phyloP scores from a whole-genome alignment of 2,329 filamentous ascomycete genomes.

The Hortaea sp. region DNA sequence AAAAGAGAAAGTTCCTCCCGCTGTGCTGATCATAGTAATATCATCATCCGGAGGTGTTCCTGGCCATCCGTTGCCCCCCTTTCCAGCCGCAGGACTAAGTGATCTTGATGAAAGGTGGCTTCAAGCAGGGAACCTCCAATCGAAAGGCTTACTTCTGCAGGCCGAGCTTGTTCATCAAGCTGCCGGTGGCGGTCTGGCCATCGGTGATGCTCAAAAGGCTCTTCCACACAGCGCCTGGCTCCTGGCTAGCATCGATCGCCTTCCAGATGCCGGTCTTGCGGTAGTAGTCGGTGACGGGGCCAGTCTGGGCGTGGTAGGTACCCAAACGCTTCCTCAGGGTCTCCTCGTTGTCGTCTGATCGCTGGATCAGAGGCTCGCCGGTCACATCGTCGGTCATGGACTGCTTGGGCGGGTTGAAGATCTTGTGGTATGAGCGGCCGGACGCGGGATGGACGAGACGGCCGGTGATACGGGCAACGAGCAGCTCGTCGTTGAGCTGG shows the following conservation, averaged over 20 bases:
- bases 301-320: conserved; percentile 91
- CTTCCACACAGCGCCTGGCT: conserved; percentile 93
- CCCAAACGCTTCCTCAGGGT: conserved; percentile 87
- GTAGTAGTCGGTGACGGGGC: conserved; percentile 91
- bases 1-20: neutral
- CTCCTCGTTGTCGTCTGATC: conserved; percentile 93
- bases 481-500: conserved; percentile 86
- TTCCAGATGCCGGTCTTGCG: conserved; percentile 96
- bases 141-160: conserved; percentile 21
- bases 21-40: no score
- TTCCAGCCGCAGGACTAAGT: no score
- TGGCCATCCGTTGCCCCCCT: no score
- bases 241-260: conserved; percentile 88
- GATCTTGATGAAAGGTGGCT: no score
- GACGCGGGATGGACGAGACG: conserved; percentile 92
- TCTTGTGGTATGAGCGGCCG: conserved; percentile 92
- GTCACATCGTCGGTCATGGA: conserved; percentile 94
- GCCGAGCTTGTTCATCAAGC: conserved; percentile 45
- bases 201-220: conserved; percentile 76
- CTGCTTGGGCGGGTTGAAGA: conserved; percentile 96
- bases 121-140: no score
- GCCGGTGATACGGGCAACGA: conserved; percentile 93
- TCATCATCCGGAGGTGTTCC: no score
- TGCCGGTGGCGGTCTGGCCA: conserved; percentile 29
- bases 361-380: conserved; percentile 90